Conservation (phyloP, 2,329 filamentous ascomycete genomes). For the Epicoccum sorghinum region DNA sequence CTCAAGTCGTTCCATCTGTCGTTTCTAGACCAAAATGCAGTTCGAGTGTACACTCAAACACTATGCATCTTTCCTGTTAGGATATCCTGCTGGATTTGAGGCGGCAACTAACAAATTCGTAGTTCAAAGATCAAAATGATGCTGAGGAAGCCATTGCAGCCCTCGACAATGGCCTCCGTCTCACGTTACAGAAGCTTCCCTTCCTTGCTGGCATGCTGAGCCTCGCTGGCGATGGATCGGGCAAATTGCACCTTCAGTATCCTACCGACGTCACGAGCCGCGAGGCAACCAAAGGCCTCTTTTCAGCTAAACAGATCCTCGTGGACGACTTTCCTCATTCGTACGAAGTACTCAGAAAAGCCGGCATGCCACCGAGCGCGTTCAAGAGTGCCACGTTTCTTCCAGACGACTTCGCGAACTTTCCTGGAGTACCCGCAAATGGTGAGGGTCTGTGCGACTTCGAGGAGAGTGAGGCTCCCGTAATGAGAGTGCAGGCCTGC, state of each 20-base stretch:
- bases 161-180: constrained; percentile 30
- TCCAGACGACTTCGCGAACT: constrained; percentile 37
- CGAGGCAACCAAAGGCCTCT: constrained; percentile 20
- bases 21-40: constrained; percentile 39
- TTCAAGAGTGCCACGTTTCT: constrained; percentile 38
- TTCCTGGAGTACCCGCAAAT: constrained; percentile 30
- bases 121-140: constrained; percentile 38
- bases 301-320: constrained; percentile 29
- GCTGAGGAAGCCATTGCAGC: constrained; percentile 35
- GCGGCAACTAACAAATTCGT: neutral
- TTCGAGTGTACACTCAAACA: constrained; percentile 41
- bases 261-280: constrained; percentile 28
- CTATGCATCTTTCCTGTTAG: constrained; percentile 39
- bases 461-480: constrained; percentile 32
- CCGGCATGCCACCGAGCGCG: constrained; percentile 43
- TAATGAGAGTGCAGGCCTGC: constrained; percentile 39
- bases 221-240: constrained; percentile 29
- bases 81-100: neutral
- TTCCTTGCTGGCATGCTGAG: constrained; percentile 41
- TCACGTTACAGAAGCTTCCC: constrained; percentile 33
- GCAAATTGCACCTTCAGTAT: constrained; percentile 37
- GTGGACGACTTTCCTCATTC: constrained; percentile 29
- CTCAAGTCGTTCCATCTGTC: constrained; percentile 37
- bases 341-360: constrained; percentile 38
- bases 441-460: constrained; percentile 41